These are phyloP conservation scores for Citeromyces hawaiiensis DNA, from an alignment of 1,139 yeast genomes.

Conservation along the genomic window DNA sequence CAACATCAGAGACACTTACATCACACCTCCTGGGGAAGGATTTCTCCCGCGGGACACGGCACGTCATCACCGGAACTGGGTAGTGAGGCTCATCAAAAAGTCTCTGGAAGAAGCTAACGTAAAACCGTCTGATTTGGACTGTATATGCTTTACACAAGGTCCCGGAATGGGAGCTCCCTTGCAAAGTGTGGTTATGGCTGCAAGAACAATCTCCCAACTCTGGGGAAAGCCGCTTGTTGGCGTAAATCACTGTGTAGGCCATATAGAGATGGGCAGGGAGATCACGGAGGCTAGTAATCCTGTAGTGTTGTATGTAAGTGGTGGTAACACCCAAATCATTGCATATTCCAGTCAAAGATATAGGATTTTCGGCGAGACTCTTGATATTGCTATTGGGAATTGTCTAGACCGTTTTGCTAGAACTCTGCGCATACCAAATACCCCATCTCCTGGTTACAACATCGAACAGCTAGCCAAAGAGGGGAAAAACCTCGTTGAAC, in stretches of 20 bases:
- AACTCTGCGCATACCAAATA: constrained; percentile 74
- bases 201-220: constrained; percentile 69
- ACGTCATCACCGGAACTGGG: constrained; percentile 93
- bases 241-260: constrained; percentile 95
- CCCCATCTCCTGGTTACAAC: constrained; percentile 95
- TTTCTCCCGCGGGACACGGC: constrained; percentile 94
- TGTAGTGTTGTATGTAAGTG: constrained; percentile 90
- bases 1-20: constrained; percentile 86
- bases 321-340: constrained; percentile 96
- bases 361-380: constrained; percentile 92
- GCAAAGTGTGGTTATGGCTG: constrained; percentile 86
- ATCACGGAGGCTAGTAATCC: constrained; percentile 94
- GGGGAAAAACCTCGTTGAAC: constrained; percentile 53
- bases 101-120: constrained; percentile 57
- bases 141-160: constrained; percentile 92
- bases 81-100: constrained; percentile 57
- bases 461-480: constrained; percentile 87
- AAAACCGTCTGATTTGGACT: constrained; percentile 53
- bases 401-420: constrained; percentile 95
- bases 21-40: constrained; percentile 97
- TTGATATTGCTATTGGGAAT: constrained; percentile 95
- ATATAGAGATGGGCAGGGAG: constrained; percentile 97
- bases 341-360: constrained; percentile 90
- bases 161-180: constrained; percentile 99
- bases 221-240: constrained; percentile 86